Evolutionary conservation across 169 alveolate species (phyloP), one percentile per base, ranked within the genome.

Genomic region (Plasmodium cynomolgi): DNA sequence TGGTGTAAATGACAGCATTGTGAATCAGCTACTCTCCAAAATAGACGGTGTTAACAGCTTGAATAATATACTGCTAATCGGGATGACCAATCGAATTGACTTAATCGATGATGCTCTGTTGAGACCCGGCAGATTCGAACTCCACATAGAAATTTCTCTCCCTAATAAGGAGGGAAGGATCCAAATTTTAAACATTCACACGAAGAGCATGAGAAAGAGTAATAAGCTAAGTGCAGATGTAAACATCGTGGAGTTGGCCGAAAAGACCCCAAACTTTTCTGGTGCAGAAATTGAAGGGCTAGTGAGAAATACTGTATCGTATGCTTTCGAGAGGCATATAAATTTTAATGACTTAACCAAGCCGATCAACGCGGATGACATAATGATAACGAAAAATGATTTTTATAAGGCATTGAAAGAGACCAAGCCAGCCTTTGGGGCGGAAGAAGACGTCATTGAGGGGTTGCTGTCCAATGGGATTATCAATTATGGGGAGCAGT

Each of bases 281-380:
- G 99, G 99, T 2, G 99, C 99, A 5, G 99, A 99, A 97, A 97
- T 99, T 54, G 99, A 98, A 95, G 99, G 99, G 0, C 92, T 98
- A 82, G 99, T 98, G 39, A 97, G 98, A 96, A 96, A 98, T 56
- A 99, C 99, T 8, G 98, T 99, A 5, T 97, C 99, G 7, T 98
- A 97, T 95, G 99, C 99, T 50, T 98, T 99, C 92, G 98, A 98
- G 44, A 95, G 99, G 26, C 98, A 98, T 92, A 98, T 96, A 33
- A 97, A 97, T 79, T 95, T 97, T 84, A 94, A 93, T 15, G 98
- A 97, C 81, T 81, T 97, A n/a, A 79, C 98, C 31, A 96, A 93
- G 26, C 98, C 98, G 15, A 92, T 96, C 79, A 96, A 97, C 73
- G 96, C 96, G n/a, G 98, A 97, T 91, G 95, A 95, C 50, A 96